Evolutionary conservation across 352 stramenopile genomes (phyloP).

Genomic region (Phytophthora fragariae): DNA sequence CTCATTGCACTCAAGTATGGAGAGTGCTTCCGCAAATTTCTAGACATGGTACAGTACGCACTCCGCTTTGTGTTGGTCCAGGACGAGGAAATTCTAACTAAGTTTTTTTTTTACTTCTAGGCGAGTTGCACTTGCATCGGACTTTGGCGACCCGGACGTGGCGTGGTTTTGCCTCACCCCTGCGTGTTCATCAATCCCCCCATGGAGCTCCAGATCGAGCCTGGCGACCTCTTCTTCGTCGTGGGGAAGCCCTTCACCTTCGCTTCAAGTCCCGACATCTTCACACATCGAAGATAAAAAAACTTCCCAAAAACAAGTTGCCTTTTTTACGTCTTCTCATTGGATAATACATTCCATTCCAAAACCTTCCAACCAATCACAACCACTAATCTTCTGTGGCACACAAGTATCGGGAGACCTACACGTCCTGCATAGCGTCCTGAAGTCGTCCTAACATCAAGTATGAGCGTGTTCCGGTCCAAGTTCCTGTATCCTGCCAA

Average conservation of each 20-base stretch:
- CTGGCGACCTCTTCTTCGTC: conserved; percentile 71
- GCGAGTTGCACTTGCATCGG: conserved; percentile 69
- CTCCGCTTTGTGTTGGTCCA: background rate
- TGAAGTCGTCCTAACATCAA: conserved; percentile 8
- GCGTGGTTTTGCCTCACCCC: conserved; percentile 63
- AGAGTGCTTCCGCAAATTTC: conserved; percentile 74
- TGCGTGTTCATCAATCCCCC: conserved; percentile 76
- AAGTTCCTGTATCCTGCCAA: conserved; percentile 83
- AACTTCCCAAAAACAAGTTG: conserved; percentile 1
- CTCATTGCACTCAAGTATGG: conserved; percentile 61
- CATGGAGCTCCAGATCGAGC: conserved; percentile 62
- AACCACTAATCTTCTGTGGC: conserved; percentile 17
- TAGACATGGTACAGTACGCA: conserved; percentile 66
- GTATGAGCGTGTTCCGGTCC: conserved; percentile 75
- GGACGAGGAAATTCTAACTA: background rate
- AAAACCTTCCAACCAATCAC: conserved; percentile 17
- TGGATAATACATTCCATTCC: background rate
- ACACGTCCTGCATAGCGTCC: conserved; percentile 7
- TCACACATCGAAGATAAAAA: conserved; percentile 32
- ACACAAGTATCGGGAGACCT: conserved; percentile 6
- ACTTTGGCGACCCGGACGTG: conserved; percentile 64
- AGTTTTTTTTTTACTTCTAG: conserved; percentile 23
- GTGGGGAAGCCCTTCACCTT: conserved; percentile 74
- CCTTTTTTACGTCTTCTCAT: conserved; percentile 4
- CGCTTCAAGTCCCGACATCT: conserved; percentile 42